Evolutionary conservation across 306 rosid genomes (phyloP).

Genomic region (Lupinus albus): DNA sequence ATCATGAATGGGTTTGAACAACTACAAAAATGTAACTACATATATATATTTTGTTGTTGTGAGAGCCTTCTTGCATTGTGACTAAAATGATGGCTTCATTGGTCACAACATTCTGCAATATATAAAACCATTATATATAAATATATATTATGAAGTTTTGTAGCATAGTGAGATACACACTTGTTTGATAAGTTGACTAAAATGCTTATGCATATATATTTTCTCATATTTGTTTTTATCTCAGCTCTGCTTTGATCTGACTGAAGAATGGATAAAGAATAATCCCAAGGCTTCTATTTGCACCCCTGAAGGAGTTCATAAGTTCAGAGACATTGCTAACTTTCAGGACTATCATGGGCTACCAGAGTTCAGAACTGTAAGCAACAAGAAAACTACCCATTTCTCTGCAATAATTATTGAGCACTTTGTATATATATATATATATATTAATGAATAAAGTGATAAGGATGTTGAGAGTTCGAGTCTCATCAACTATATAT

Average conservation of each 20-base stretch:
- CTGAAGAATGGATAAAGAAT: constrained; percentile 69
- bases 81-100: no score
- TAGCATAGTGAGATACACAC: neutral
- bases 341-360: constrained; percentile 92
- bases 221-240: neutral
- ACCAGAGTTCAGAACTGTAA: constrained; percentile 69
- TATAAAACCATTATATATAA: no score
- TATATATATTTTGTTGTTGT: no score
- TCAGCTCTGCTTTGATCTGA: constrained; percentile 67
- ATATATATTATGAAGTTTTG: neutral
- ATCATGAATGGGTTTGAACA: no score
- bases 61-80: no score
- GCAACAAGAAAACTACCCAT: neutral
- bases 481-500: no score
- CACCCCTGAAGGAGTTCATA: constrained; percentile 67
- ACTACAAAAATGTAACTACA: no score
- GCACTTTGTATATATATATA: neutral
- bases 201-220: neutral
- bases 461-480: no score
- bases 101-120: no score
- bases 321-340: constrained; percentile 65
- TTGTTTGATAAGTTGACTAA: constrained; percentile 6
- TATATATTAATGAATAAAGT: no score
- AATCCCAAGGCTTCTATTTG: constrained; percentile 83
- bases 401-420: neutral